phyloP scores from a whole-genome alignment of 805 yeast genomes.

The Wickerhamiella occidentalis region DNA sequence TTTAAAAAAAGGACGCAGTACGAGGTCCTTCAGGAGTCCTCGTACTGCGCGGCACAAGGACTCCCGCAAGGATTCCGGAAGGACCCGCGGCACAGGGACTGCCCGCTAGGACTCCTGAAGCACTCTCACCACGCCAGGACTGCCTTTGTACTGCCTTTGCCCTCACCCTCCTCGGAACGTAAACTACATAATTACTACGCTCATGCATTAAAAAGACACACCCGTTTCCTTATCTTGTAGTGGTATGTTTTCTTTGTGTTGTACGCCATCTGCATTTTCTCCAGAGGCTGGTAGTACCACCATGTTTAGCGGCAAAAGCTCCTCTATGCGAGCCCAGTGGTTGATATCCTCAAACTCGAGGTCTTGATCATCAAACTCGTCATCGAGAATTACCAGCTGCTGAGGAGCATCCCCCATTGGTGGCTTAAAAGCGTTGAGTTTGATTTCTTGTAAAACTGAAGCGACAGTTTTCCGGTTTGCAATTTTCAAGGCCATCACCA shows the following conservation, averaged over 20 bases:
- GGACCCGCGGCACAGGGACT: no score
- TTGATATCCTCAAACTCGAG: slow-evolving; percentile 3
- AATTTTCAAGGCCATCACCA: neutral
- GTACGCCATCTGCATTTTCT: neutral
- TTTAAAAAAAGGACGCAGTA: no score
- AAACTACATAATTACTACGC: neutral
- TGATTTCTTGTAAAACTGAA: neutral
- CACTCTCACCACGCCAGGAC: neutral
- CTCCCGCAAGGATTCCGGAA: no score
- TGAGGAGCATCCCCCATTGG: neutral
- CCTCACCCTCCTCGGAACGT: neutral
- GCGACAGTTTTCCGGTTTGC: slow-evolving; percentile 5
- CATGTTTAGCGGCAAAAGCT: slow-evolving; percentile 2
- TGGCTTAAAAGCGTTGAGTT: neutral
- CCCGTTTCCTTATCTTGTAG: no score
- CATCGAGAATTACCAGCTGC: neutral
- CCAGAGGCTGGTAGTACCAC: neutral
- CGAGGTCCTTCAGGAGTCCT: no score
- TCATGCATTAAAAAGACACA: no score
- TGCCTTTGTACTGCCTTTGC: neutral
- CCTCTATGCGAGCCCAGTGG: slow-evolving; percentile 2
- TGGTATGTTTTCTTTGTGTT: neutral
- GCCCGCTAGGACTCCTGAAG: neutral
- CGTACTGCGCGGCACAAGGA: no score
- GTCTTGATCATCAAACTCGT: neutral